Evolutionary conservation across 1,284 basidiomycete genomes (phyloP), one percentile per base, ranked within the genome.

Genomic region (Ustilago hordei): DNA sequence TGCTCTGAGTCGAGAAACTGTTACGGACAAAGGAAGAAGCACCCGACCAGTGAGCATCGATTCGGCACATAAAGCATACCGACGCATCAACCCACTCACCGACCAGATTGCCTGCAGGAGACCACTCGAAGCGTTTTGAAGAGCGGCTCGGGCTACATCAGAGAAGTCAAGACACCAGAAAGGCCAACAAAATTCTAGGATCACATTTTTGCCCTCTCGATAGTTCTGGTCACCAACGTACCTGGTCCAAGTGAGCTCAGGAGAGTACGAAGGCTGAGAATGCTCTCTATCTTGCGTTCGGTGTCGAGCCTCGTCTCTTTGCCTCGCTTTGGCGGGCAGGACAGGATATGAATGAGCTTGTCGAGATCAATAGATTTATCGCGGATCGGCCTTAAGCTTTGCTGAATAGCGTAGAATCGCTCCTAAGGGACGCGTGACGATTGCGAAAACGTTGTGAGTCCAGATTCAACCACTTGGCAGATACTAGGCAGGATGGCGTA

Each of bases 331-430:
- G 50, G 58, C 9, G 45, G 58, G 28, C 48, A 57, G n/a, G 73
- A 63, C 1, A 78, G 55, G 8, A 57, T 34, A 35, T 76, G 64
- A n/a, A 95, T 92, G 6, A 97, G 88, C 83, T 93, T 95, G 86
- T 98, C 95, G 32, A 95, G 89, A 81, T 98, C 95, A 81, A 93
- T 89, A 85, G 93, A 41, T 28, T 61, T 52, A 2, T 91, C 91
- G 1, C 39, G 31, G 47, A 94, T 87, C 3, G 88, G 85, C 81
- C 91, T 92, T 57, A 96, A 88, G 1, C 90, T 91, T 71, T 91
- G 90, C 64, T 90, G 90, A 53, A 94, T 88, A 19, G 90, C 90
- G 2, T 88, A 90, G 82, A 93, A 94, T 34, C 88, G 89, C 62
- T 93, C 92, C 77, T 79, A 53, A 36, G 15, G 7, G 43, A 19